Evolutionary conservation across 306 rosid genomes (phyloP), one percentile per base, ranked within the genome.

Genomic region (Cucurbita moschata): DNA sequence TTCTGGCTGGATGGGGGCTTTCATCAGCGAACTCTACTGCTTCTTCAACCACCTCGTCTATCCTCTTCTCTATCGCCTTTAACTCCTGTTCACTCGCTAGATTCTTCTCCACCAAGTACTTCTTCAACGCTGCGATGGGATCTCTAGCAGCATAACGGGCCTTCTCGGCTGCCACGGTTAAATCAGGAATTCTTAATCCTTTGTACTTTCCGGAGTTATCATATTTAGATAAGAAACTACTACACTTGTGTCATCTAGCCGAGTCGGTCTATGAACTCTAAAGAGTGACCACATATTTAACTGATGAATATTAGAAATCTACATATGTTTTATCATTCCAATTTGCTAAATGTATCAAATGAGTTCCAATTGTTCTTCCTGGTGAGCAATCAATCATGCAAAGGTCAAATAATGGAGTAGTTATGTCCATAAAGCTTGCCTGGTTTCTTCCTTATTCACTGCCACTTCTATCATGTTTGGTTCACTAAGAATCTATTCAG

Each of bases 11-110:
- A 75, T 3, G 83, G 14, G 97, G 96, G 73, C 99, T 95, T 30
- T 78, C 88, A 30, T 95, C 99, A 1, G 99, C 96, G 55, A 95
- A 95, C 73, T 89, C 91, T 58, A 95, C 99, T 0, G 96, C 89
- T 0, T 91, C 97, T 15, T 95, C 99, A 16, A 95, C 75, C 59
- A 86, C 2, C 83, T 91, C 97, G 13, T 88, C 96, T 6, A 87
- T 84, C 87, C 86, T 95, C 89, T 89, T 89, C 30, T 95, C 88
- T 64, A 95, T 89, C 62, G 80, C 77, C 86, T 88, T 91, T 78
- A 91, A 75, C 69, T 95, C 99, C 74, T 87, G 87, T 44, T 95
- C 97, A 38, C 26, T 86, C 53, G 84, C 96, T 75, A 95, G 79
- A 4, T 89, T 88, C 87, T 85, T 86, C 73, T 95, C 97, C 43